Conservation (phyloP, 768 basidiomycete genomes). For the Pleurotus tuoliensis region DNA sequence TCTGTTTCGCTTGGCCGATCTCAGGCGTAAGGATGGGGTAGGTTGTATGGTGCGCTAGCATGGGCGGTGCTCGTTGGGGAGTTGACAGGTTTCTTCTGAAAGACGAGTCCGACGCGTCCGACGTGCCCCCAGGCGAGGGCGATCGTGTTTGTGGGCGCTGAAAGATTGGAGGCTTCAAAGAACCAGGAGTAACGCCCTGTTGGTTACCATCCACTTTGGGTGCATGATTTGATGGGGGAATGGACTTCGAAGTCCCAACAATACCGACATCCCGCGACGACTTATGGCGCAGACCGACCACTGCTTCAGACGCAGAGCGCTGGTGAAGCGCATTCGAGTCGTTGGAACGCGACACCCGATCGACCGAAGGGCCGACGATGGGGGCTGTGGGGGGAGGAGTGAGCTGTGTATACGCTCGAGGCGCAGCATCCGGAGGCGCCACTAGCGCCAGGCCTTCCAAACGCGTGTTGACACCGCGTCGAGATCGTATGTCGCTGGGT, state of each 20-base stretch:
- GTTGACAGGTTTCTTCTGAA: conserved; percentile 11
- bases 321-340: conserved; percentile 27
- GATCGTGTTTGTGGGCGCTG: conserved; percentile 35
- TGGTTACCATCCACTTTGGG: conserved; percentile 14
- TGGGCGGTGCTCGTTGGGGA: conserved; percentile 9
- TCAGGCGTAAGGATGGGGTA: conserved; percentile 50
- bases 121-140: conserved; percentile 18
- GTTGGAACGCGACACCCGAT: conserved; percentile 14
- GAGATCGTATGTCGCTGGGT: conserved; percentile 30
- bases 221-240: conserved; percentile 6
- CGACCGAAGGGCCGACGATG: conserved; percentile 19
- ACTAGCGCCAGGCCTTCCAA: conserved; percentile 59
- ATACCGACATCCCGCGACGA: conserved; percentile 41
- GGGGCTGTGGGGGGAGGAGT: conserved; percentile 51
- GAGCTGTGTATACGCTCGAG: conserved; percentile 47
- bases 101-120: conserved; percentile 23
- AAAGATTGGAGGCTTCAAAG: conserved; percentile 24
- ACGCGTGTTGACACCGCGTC: conserved; percentile 35
- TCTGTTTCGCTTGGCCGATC: conserved; percentile 60
- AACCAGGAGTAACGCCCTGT: conserved; percentile 15
- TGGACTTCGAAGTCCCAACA: conserved; percentile 37
- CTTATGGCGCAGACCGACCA: conserved; percentile 14
- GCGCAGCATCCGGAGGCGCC: conserved; percentile 67
- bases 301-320: conserved; percentile 48
- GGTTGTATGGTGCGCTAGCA: conserved; percentile 13